Percentiles rank a stretch among this genome's conserved stretches.
These are phyloP conservation scores for Boechera divaricarpa DNA, from an alignment of 345 rosid genomes.

Conservation along the genomic window DNA sequence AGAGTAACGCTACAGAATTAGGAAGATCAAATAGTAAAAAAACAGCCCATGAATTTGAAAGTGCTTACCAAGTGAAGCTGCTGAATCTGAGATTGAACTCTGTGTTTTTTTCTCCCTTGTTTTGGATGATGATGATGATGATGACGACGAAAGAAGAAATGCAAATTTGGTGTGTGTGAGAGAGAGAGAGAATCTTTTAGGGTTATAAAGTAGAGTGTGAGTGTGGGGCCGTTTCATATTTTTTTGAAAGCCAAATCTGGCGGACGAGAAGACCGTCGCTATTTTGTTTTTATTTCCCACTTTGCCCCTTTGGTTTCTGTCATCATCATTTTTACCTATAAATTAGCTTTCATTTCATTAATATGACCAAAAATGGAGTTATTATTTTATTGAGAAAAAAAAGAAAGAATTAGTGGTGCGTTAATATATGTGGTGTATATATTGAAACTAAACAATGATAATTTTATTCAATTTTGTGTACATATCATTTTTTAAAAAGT, in stretches of 20 bases:
- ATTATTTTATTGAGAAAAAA: slow-evolving; percentile 36
- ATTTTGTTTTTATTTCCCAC: slow-evolving; percentile 13
- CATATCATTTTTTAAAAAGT: neutral
- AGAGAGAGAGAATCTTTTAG: slow-evolving; percentile 36
- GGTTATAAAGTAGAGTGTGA: slow-evolving; percentile 37
- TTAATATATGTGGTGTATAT: too few relatives aligned
- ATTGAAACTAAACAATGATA: neutral
- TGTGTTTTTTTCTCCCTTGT: neutral
- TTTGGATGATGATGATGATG: neutral
- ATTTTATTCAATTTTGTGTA: neutral
- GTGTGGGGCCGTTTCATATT: slow-evolving; percentile 43
- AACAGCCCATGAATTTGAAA: slow-evolving; percentile 18
- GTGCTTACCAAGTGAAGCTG: slow-evolving; percentile 46
- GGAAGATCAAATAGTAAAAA: neutral
- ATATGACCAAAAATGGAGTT: too few relatives aligned
- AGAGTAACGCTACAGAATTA: neutral
- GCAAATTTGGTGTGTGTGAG: slow-evolving; percentile 30
- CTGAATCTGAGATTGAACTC: slow-evolving; percentile 27
- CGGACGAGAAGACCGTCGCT: slow-evolving; percentile 39
- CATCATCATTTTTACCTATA: slow-evolving; percentile 17
- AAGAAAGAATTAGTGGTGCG: neutral
- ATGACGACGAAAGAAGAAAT: slow-evolving; percentile 33
- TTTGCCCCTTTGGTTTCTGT: slow-evolving; percentile 12
- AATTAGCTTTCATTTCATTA: slow-evolving; percentile 1
- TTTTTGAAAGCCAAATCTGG: slow-evolving; percentile 42